Conservation (phyloP, 192 early-diverging fungal species). For the Gamsiella multidivaricata region DNA sequence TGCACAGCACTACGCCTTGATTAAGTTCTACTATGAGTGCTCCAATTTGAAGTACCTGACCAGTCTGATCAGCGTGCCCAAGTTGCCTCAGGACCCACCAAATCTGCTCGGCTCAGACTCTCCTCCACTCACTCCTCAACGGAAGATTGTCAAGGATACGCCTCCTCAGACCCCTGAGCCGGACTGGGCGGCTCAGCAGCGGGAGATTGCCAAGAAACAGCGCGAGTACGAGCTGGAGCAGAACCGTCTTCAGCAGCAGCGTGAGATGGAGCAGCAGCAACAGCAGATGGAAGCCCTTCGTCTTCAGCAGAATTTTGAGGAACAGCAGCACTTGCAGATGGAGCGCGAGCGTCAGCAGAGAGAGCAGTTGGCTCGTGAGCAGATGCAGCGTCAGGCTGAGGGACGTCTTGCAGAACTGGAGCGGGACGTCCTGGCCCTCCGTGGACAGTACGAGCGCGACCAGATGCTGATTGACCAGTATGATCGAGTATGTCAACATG, state of each 20-base stretch:
- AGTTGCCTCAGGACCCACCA: constrained; percentile 83
- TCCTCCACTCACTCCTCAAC: constrained; percentile 67
- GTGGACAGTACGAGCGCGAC: constrained; percentile 85
- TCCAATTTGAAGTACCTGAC: constrained; percentile 90
- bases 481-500: constrained; percentile 65
- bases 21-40: constrained; percentile 94
- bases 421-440: constrained; percentile 80
- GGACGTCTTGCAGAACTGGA: constrained; percentile 83
- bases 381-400: constrained; percentile 84
- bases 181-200: constrained; percentile 70
- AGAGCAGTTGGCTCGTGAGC: constrained; percentile 81
- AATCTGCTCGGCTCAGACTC: constrained; percentile 81
- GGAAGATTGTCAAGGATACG: constrained; percentile 40
- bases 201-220: constrained; percentile 74
- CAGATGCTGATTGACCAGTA: constrained; percentile 89
- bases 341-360: constrained; percentile 79
- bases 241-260: constrained; percentile 68
- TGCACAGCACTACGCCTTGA: constrained; percentile 82
- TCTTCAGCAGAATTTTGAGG: constrained; percentile 79
- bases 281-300: constrained; percentile 67
- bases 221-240: constrained; percentile 69
- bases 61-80: constrained; percentile 92
- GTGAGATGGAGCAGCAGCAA: constrained; percentile 64
- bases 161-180: constrained; percentile 38
- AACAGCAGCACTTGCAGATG: constrained; percentile 78